These are phyloP conservation scores for Sarocladium brachiariae DNA, from an alignment of 2,329 filamentous ascomycete species.

Conservation along the genomic window DNA sequence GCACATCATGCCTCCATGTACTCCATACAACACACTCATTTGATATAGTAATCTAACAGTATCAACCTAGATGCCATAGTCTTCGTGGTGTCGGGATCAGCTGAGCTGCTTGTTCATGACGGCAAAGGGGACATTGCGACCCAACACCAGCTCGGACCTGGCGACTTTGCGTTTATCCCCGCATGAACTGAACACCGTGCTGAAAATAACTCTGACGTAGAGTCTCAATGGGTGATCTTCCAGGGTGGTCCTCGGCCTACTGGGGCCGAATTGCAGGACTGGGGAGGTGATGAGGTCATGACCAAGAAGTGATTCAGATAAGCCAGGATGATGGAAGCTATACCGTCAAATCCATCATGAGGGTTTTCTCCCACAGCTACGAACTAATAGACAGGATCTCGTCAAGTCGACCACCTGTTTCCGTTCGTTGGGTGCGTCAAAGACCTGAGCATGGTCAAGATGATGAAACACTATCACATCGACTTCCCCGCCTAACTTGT, in stretches of 20 bases:
- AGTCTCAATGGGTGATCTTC: slow-evolving; percentile 60
- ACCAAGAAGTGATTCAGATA: neutral
- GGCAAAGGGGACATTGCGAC: slow-evolving; percentile 43
- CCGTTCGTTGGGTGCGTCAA: slow-evolving; percentile 31
- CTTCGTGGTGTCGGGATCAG: slow-evolving; percentile 55
- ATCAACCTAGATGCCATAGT: slow-evolving; percentile 54
- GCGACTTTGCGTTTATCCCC: slow-evolving; percentile 65
- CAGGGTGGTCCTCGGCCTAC: slow-evolving; percentile 54
- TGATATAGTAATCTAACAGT: neutral
- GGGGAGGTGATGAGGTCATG: slow-evolving; percentile 44
- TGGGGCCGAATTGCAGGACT: slow-evolving; percentile 56
- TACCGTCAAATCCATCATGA: neutral
- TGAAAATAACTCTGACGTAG: slow-evolving; percentile 54
- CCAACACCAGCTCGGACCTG: slow-evolving; percentile 49
- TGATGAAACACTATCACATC: slow-evolving; percentile 54
- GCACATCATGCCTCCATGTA: slow-evolving; percentile 14
- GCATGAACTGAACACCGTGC: slow-evolving; percentile 66
- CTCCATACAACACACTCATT: neutral
- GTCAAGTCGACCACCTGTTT: slow-evolving; percentile 24
- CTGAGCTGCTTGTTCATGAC: slow-evolving; percentile 52
- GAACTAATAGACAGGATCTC: slow-evolving; percentile 16
- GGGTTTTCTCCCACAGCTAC: neutral
- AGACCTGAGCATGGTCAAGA: slow-evolving; percentile 59
- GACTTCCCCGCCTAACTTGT: slow-evolving; percentile 26
- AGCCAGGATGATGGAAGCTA: no score